These are phyloP conservation scores for Acorus gramineus DNA, from an alignment of 106 monocot species.

Conservation along the genomic window DNA sequence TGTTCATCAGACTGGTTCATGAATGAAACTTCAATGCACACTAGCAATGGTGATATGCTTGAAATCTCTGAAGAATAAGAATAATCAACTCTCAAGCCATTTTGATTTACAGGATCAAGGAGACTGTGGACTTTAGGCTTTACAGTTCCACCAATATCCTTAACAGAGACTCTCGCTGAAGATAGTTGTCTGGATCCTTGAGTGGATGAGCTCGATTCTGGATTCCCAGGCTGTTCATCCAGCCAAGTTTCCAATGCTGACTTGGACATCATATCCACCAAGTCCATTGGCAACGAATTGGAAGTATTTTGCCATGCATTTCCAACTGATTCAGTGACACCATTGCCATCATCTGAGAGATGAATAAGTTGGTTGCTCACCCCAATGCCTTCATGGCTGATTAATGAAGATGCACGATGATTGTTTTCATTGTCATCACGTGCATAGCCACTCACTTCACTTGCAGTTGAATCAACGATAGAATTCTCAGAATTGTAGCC, in stretches of 20 bases:
- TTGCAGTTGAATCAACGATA: slow-evolving; percentile 19
- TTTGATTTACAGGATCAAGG: slow-evolving; percentile 55
- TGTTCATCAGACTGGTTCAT: slow-evolving; percentile 50
- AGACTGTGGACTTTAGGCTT: slow-evolving; percentile 43
- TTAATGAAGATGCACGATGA: background rate
- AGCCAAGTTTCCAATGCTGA: slow-evolving; percentile 84
- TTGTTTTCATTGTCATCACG: slow-evolving; percentile 17
- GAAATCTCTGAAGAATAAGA: slow-evolving; percentile 61
- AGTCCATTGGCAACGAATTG: slow-evolving; percentile 38
- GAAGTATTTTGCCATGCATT: slow-evolving; percentile 11
- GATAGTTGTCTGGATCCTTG: slow-evolving; percentile 17
- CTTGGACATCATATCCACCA: slow-evolving; percentile 62
- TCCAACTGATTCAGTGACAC: slow-evolving; percentile 17
- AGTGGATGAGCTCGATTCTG: slow-evolving; percentile 11
- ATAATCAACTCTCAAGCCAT: slow-evolving; percentile 67
- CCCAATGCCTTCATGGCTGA: slow-evolving; percentile 10
- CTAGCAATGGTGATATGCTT: slow-evolving; percentile 36
- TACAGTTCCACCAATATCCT: slow-evolving; percentile 41
- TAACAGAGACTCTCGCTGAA: slow-evolving; percentile 67
- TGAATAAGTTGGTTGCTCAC: slow-evolving; percentile 18
- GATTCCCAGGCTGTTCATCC: slow-evolving; percentile 41
- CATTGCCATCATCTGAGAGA: slow-evolving; percentile 30
- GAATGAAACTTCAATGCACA: slow-evolving; percentile 59
- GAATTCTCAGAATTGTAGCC: slow-evolving; percentile 50
- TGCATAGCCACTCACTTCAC: slow-evolving; percentile 19